Conservation (phyloP, 805 yeast genomes). For the Candida stauntonica region DNA sequence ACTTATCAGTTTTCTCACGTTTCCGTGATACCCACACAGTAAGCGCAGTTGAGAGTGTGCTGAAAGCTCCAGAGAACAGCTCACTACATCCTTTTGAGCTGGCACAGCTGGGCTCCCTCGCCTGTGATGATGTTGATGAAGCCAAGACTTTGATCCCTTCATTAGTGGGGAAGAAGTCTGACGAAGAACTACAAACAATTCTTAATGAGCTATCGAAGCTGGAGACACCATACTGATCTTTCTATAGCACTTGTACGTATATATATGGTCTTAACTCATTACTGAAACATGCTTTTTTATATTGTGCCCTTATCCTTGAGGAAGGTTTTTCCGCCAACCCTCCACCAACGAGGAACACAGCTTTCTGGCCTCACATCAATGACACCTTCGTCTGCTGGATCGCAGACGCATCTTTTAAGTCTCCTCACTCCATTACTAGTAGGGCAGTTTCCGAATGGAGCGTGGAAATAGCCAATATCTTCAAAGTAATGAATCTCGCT, state of each 20-base stretch:
- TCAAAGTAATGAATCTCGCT: conserved; percentile 70
- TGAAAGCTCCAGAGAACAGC: conserved; percentile 67
- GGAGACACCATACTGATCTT: conserved; percentile 38
- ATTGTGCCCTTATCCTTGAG: conserved; percentile 35
- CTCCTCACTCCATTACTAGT: conserved; percentile 42
- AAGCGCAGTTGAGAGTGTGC: conserved; percentile 84
- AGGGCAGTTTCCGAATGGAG: conserved; percentile 66
- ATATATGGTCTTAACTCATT: too few species aligned
- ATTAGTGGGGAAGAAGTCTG: conserved; percentile 72
- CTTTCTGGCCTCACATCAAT: conserved; percentile 46
- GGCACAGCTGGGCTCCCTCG: conserved; percentile 82
- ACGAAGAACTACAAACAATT: conserved; percentile 80
- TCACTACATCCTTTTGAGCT: conserved; percentile 92
- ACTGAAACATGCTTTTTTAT: too few species aligned
- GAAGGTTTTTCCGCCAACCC: conserved; percentile 58
- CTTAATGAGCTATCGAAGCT: conserved; percentile 79
- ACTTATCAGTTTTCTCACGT: conserved; percentile 78
- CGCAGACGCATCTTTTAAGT: conserved; percentile 60
- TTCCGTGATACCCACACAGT: conserved; percentile 91
- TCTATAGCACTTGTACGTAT: not conserved
- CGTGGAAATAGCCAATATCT: conserved; percentile 77
- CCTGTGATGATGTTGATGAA: conserved; percentile 96
- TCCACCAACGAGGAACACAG: conserved; percentile 77
- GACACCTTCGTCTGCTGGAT: conserved; percentile 38
- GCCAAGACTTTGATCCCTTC: conserved; percentile 93